phyloP scores from a whole-genome alignment of 371 early-diverging fungal species.

The Rhizomucor pusillus region DNA sequence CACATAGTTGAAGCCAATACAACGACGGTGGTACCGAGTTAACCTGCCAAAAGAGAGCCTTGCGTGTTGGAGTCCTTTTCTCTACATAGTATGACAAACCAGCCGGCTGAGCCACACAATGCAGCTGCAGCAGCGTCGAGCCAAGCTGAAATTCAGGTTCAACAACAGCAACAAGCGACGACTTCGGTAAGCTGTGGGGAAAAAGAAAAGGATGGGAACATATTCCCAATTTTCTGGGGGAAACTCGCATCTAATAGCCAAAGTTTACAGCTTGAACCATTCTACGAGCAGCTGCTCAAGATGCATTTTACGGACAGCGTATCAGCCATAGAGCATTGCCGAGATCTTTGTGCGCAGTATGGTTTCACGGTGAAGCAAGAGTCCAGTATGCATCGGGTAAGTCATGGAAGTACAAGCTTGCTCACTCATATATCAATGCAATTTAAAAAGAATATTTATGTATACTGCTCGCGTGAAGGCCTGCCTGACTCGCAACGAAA shows the following conservation, averaged over 20 bases:
- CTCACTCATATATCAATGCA: background rate
- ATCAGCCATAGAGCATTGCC: slow-evolving; percentile 38
- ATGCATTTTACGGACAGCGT: slow-evolving; percentile 22
- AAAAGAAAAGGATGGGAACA: background rate
- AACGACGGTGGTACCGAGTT: slow-evolving; percentile 22
- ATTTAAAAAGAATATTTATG: slow-evolving; percentile 52
- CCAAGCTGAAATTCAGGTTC: background rate
- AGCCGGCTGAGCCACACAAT: slow-evolving; percentile 7
- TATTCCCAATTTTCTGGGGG: background rate
- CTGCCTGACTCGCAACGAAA: slow-evolving; percentile 52
- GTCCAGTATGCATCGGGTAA: slow-evolving; percentile 15
- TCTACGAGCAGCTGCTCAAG: slow-evolving; percentile 14
- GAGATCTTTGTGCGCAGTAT: slow-evolving; percentile 28
- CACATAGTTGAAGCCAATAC: background rate
- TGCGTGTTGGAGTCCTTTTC: background rate
- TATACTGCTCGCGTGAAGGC: slow-evolving; percentile 58
- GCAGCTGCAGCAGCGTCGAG: background rate
- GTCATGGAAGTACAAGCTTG: background rate
- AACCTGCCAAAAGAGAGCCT: slow-evolving; percentile 12
- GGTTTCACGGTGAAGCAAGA: slow-evolving; percentile 42
- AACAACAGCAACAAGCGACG: slow-evolving; percentile 1
- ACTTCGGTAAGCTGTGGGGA: background rate
- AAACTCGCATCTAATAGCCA: background rate
- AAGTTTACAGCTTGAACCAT: slow-evolving; percentile 10
- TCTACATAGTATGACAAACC: slow-evolving; percentile 8